Evolutionary conservation across 306 rosid genomes (phyloP), one percentile per base, ranked within the genome.

Genomic region (Erythrophleum fordii): DNA sequence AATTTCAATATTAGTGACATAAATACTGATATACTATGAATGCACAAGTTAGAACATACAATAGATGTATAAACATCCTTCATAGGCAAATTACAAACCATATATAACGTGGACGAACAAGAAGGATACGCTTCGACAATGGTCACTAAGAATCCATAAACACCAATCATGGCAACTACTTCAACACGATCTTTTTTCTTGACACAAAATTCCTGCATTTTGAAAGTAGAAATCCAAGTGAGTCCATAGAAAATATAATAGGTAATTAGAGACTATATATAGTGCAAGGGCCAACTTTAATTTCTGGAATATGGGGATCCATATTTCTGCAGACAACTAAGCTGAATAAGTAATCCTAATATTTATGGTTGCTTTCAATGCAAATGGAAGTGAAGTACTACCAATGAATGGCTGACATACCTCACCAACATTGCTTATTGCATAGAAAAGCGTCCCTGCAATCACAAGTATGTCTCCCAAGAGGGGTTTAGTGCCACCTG

Each of bases 381-480:
- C 13, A 48, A 29, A 48, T 77, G 67, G 28, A 49, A 16, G 14
- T 65, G 42, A 77, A 65, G 18, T 44, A 56, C 20, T 23, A 14
- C 34, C 34, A 31, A 39, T 22, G 9, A 3, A 37, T 1, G 53
- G 18, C 46, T 55, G 12, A 11, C 71, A 55, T 78, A 91, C 95
- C 92, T 87, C 95, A 11, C 92, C 88, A 71, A 92, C 95, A 64
- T 89, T 92, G 83, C 97, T 92, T 73, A 89, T 51, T 56, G 86
- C 95, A 53, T 70, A 92, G 82, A 90, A 91, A 56, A 89, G 8
- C 25, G 95, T 88, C 79, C 89, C 95, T 45, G 74, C 85, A 53
- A 92, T 78, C 49, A 90, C 95, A 29, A 92, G 93, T 28, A 72
- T 37, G 78, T 90, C 97, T 45, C 97, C 97, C 58, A 90, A 82